Evolutionary conservation across 2,329 filamentous ascomycete genomes (phyloP), one percentile per base, ranked within the genome.

Genomic region (Ambrosiella xylebori): DNA sequence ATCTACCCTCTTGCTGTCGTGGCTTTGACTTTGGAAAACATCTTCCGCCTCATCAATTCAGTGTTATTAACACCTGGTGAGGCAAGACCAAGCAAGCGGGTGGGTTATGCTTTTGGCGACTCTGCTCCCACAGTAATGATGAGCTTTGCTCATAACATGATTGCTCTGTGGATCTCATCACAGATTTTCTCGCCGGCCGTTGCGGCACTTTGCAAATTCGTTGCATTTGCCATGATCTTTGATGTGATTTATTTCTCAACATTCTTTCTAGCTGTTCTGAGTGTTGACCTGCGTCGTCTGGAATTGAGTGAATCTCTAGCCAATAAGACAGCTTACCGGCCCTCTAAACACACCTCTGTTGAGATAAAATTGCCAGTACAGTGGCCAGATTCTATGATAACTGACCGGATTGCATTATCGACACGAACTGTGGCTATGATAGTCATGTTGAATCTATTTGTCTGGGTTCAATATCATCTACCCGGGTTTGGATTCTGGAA

Each of bases 231-330:
- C 0, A 79, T 88, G 12, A 69, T 85, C 0, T 84, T 90, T 64
- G 86, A 91, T 68, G 85, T 86, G 61, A 81, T 89, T 64, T 89
- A 86, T 65, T 74, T 89, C 19, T 77, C 87, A 7, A 90, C 86
- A 0, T 90, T 89, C 69, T 90, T 91, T 65, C 74, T 89, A 2
- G 81, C 86, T 1, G 85, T 91, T 11, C 72, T 91, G 27, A 89
- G 85, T 64, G 82, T 91, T 49, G 86, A 91, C 66, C 85, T 91
- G 8, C 79, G 82, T 19, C 77, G 86, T 63, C 80, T 85, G 59
- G 86, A 91, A 69, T 76, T 91, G 0, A 81, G 82, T 63, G 86
- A 91, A 65, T 82, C 84, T 1, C 71, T 90, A 8, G 80, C 74
- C 9, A 51, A 47, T 15, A 82, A 77, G 63, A 63, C 63, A n/a